Evolutionary conservation across 148 eudicot species (phyloP), one percentile per base, ranked within the genome.

Genomic region (Bassia scoparia): DNA sequence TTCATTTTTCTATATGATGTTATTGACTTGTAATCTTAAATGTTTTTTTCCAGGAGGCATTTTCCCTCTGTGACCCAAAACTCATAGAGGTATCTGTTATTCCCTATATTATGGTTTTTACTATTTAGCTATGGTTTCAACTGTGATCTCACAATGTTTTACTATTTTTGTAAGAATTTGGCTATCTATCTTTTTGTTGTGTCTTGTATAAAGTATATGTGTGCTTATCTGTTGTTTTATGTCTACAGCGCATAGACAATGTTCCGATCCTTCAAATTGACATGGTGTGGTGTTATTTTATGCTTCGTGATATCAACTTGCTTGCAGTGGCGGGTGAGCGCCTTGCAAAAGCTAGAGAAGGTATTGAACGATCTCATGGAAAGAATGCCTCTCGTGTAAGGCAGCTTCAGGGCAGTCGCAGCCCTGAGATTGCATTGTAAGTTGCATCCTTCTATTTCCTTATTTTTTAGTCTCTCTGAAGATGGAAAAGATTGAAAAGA

Each of bases 241-340:
- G 20, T 61, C 79, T 69, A 35, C 86, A 91, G 91, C 79, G 84
- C 75, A 77, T 89, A 21, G 98, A 94, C 82, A 94, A 94, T 77
- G 90, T 89, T 35, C 76, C 98, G 4, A 89, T 94, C 69, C 90
- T 94, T 63, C 97, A 94, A 87, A 89, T 91, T 61, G 97, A 94
- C 78, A 91, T 89, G 82, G 96, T 91, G 43, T 94, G 98, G 98
- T 94, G 98, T 85, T 91, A 94, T 74, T 94, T 94, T 67, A 91
- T 94, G 98, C 93, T 94, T 69, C 89, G 87, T 70, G 96, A 94
- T 70, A 88, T 94, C 70, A 89, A 84, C 70, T 87, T 85, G 85
- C 91, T 94, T 27, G 87, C 98, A 49, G 83, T 81, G 44, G 98
- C 98, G 30, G 97, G 97, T 26, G 78, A 84, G 62, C 97, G 96